Conservation (phyloP, 2,329 filamentous ascomycete genomes). For the Epichloe bromicola region DNA sequence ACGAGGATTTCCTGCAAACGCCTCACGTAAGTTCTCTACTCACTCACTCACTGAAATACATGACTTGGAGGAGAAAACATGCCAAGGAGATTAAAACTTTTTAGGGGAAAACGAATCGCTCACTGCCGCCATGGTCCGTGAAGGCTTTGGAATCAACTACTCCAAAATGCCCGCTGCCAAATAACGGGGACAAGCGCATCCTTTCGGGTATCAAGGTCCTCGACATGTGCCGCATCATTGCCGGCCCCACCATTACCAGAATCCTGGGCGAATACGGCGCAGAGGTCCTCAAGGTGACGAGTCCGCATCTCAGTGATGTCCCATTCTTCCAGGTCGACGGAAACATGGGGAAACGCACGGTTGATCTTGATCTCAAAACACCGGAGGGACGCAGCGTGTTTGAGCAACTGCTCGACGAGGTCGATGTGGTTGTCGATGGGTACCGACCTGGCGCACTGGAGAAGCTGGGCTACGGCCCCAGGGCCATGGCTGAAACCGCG, state of each 20-base stretch:
- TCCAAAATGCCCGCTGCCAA: conserved; percentile 28
- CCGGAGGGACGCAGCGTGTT: conserved; percentile 39
- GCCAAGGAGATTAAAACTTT: too few relatives aligned
- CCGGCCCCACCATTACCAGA: conserved; percentile 58
- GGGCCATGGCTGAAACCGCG: conserved; percentile 39
- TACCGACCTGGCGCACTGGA: conserved; percentile 55
- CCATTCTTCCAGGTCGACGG: conserved; percentile 62
- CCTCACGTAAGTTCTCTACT: conserved; percentile 21
- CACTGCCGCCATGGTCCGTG: conserved; percentile 35
- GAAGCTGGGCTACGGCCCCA: conserved; percentile 48
- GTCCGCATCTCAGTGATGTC: conserved; percentile 53
- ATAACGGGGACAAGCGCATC: conserved; percentile 15
- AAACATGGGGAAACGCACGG: conserved; percentile 57
- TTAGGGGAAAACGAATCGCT: conserved; percentile 25
- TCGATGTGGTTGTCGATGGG: conserved; percentile 53
- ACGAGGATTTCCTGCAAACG: conserved; percentile 45
- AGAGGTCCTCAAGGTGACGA: conserved; percentile 59
- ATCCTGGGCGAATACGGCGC: conserved; percentile 66
- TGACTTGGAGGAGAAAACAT: too few relatives aligned
- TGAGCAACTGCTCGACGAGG: conserved; percentile 44
- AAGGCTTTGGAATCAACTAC: conserved; percentile 36
- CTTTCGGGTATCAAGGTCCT: conserved; percentile 56
- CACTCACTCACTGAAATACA: too few relatives aligned
- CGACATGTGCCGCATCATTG: conserved; percentile 64
- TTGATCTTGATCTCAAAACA: conserved; percentile 49